Percentiles rank a stretch among this genome's conserved stretches.
These are phyloP conservation scores for Madurella mycetomatis DNA, from an alignment of 2,329 filamentous ascomycete genomes.

Conservation along the genomic window DNA sequence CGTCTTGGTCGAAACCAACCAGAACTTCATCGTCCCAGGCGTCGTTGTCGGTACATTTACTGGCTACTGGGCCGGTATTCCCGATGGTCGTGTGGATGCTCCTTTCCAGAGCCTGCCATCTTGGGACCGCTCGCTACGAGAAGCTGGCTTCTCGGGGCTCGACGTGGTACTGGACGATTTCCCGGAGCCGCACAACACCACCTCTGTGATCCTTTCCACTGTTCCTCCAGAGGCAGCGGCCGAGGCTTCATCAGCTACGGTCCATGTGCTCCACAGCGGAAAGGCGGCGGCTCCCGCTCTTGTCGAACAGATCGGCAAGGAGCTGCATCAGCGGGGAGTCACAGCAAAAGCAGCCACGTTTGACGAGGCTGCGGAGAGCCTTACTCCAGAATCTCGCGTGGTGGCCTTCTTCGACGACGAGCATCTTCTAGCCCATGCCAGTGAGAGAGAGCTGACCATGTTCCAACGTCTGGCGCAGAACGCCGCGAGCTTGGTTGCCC, in stretches of 20 bases:
- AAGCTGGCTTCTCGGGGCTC: constrained; percentile 24
- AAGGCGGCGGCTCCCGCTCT: background rate
- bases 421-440: background rate
- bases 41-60: constrained; percentile 2
- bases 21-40: background rate
- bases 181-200: constrained; percentile 12
- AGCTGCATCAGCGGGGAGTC: background rate
- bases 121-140: constrained; percentile 21
- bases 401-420: background rate
- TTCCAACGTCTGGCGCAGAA: constrained; percentile 20
- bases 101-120: constrained; percentile 16
- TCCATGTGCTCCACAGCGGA: background rate
- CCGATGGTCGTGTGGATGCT: constrained; percentile 14
- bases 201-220: constrained; percentile 10
- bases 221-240: background rate
- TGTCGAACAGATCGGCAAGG: background rate
- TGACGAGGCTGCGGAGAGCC: background rate
- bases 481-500: constrained; percentile 11
- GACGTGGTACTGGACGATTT: constrained; percentile 26
- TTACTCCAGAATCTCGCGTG: background rate
- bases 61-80: constrained; percentile 6
- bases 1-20: constrained; percentile 4
- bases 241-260: background rate
- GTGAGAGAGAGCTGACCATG: constrained; percentile 5
- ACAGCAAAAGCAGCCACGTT: background rate